Base-by-base conservation (phyloP, 1,284 basidiomycete species). In the Moniliella sp. region DNA sequence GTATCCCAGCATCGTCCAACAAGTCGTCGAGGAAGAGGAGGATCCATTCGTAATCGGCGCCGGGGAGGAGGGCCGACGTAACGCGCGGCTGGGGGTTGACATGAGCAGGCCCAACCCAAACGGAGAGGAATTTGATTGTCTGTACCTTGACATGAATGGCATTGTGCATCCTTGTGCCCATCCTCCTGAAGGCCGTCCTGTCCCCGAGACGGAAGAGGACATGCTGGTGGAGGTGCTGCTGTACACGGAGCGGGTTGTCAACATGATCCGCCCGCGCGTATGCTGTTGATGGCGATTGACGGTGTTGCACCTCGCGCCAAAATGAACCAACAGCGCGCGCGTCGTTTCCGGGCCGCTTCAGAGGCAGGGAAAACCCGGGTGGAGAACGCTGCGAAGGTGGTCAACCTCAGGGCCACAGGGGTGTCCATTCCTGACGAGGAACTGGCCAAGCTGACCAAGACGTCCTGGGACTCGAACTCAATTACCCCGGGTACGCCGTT, bases 191-290 rank as follows among this genome's bases (percentile, higher is more conserved):
- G 86, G 84, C 50, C 35, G 38, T 37, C 50, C 52, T 1, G 75
- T 91, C 1, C 91, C 91, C 0, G 81, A 91, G 61, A 93, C 84
- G 2, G 91, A 99, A 61, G 81, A 84, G 57, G 84, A 94, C 37
- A 99, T 99, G 91, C 97, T 99, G 91, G 57, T 81, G 13, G 91
- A 94, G 61, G 71, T 97, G 27, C 94, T 97, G 66, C 73, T 71
- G 32, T 97, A 97, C 65, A 97, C 91, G 0, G 86, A 94, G 57
- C 72, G 88, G 28, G 79, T 97, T 15, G 83, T 97, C 27, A 83
- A 84, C 62, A 94, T 94, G 88, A 65, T 91, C 31, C 69, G 88
- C 36, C 88, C 88, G 0, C 73, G 88, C 34, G 91, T 82, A 66
- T 97, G 10, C 68, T 97, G 29, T 83, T 94, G 68, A 91, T 97